Percentiles rank a stretch among this genome's conserved stretches.
phyloP scores from a whole-genome alignment of 306 rosid species.

The Gleditsia sinensis region DNA sequence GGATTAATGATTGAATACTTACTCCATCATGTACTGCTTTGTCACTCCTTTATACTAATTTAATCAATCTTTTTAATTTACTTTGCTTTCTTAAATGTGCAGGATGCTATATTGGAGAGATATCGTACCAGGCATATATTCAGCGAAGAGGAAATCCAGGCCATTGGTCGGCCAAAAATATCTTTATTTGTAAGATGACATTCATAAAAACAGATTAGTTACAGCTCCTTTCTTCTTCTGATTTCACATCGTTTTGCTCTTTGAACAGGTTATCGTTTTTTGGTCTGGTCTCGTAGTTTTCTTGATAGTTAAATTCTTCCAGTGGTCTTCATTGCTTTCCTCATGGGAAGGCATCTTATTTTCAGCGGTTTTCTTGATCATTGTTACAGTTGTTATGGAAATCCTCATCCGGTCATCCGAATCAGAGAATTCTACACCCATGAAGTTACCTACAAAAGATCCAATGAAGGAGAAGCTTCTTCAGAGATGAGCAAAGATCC shows the following conservation, averaged over 20 bases:
- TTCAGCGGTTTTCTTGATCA: constrained; percentile 45
- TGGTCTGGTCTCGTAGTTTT: constrained; percentile 60
- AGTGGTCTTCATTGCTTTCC: constrained; percentile 58
- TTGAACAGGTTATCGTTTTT: constrained; percentile 55
- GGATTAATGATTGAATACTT: too few relatives aligned
- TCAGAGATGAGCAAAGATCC: constrained; percentile 37
- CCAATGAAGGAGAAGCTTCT: constrained; percentile 53
- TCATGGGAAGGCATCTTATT: constrained; percentile 72
- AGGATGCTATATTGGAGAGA: constrained; percentile 85
- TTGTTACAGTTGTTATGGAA: constrained; percentile 62
- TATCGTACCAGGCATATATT: constrained; percentile 51
- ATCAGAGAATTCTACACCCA: constrained; percentile 52
- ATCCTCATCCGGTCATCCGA: constrained; percentile 66
- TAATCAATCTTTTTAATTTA: not conserved
- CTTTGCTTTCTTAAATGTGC: not conserved
- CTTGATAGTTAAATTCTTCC: constrained; percentile 40
- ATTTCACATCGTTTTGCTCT: constrained; percentile 24
- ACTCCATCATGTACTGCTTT: not conserved
- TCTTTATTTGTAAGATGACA: constrained; percentile 60
- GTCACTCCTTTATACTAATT: not conserved
- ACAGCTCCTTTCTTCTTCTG: not conserved
- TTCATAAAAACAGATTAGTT: not conserved
- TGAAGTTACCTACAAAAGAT: constrained; percentile 44
- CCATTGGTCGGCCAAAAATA: constrained; percentile 58
- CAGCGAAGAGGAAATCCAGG: constrained; percentile 56